These are phyloP conservation scores for Globisporangium parvum DNA, from an alignment of 352 stramenopile genomes.

Conservation along the genomic window DNA sequence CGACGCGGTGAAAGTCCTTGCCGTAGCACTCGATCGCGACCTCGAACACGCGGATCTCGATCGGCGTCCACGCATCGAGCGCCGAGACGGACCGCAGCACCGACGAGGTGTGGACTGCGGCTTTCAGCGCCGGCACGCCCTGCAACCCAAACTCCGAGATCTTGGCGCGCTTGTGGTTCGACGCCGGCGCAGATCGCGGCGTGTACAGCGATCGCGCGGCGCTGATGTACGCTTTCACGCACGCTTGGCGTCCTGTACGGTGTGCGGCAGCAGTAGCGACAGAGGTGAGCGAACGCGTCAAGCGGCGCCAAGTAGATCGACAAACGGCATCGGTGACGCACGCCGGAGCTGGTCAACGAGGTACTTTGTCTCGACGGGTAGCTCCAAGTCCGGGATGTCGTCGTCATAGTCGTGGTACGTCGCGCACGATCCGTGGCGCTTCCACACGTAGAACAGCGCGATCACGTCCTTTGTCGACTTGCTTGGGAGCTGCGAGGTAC, in stretches of 20 bases:
- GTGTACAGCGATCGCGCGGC: slow-evolving; percentile 49
- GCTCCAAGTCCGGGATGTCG: slow-evolving; percentile 43
- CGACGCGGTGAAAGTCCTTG: slow-evolving; percentile 75
- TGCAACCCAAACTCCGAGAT: slow-evolving; percentile 50
- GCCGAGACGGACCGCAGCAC: slow-evolving; percentile 26
- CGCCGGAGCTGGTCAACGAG: slow-evolving; percentile 55
- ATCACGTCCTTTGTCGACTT: slow-evolving; percentile 68
- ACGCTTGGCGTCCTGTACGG: slow-evolving; percentile 45
- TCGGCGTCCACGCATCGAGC: slow-evolving; percentile 66
- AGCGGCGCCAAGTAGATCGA: not conserved
- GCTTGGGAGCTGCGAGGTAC: slow-evolving; percentile 31
- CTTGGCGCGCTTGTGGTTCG: slow-evolving; percentile 48
- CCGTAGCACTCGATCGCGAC: slow-evolving; percentile 80
- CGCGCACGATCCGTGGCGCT: slow-evolving; percentile 56
- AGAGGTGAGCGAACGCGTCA: not conserved
- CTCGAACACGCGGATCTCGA: slow-evolving; percentile 82
- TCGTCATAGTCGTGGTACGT: slow-evolving; percentile 35
- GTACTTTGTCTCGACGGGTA: slow-evolving; percentile 54
- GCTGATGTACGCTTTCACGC: slow-evolving; percentile 62
- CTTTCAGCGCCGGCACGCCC: slow-evolving; percentile 35
- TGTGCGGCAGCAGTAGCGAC: not conserved
- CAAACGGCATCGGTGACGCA: slow-evolving; percentile 18
- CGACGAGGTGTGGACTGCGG: slow-evolving; percentile 41
- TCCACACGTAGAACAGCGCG: slow-evolving; percentile 85
- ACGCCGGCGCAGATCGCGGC: slow-evolving; percentile 21